Evolutionary conservation across 768 basidiomycete species (phyloP).

Genomic region (Gautieria morchelliformis): DNA sequence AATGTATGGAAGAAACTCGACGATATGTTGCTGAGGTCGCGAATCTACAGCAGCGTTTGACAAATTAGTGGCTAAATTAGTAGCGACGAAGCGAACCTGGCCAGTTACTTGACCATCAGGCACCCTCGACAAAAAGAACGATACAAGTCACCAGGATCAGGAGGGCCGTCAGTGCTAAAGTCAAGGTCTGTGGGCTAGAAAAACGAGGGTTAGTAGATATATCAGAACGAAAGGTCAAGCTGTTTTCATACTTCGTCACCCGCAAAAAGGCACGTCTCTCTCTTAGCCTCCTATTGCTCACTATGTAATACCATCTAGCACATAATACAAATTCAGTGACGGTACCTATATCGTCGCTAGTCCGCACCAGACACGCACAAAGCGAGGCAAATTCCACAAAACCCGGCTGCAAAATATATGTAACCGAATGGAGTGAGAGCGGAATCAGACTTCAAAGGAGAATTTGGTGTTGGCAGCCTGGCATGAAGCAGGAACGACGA

Average conservation of each 20-base stretch:
- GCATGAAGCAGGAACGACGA: slow-evolving; percentile 6
- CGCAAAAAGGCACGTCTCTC: neutral
- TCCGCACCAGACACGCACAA: slow-evolving; percentile 2
- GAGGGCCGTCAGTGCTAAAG: neutral
- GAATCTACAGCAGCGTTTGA: neutral
- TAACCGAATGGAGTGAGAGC: slow-evolving; percentile 5
- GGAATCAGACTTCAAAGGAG: neutral
- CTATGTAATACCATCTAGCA: slow-evolving; percentile 1
- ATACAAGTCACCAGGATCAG: slow-evolving; percentile 5
- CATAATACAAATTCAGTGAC: neutral
- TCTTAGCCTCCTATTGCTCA: slow-evolving; percentile 1
- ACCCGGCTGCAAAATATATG: slow-evolving; percentile 1
- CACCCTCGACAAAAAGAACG: neutral
- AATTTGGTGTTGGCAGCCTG: neutral
- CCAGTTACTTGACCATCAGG: too few relatives aligned
- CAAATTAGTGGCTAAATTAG: too few relatives aligned
- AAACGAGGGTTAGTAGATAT: neutral
- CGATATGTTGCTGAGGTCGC: neutral
- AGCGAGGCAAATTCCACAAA: slow-evolving; percentile 4
- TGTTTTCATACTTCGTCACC: neutral
- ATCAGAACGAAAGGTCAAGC: too few relatives aligned
- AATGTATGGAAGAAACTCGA: neutral
- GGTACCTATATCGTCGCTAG: too few relatives aligned
- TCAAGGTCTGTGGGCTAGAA: neutral
- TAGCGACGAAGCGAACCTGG: too few relatives aligned